Base-by-base conservation (phyloP, 2,329 filamentous ascomycete genomes). In the Helminthosporium solani region DNA sequence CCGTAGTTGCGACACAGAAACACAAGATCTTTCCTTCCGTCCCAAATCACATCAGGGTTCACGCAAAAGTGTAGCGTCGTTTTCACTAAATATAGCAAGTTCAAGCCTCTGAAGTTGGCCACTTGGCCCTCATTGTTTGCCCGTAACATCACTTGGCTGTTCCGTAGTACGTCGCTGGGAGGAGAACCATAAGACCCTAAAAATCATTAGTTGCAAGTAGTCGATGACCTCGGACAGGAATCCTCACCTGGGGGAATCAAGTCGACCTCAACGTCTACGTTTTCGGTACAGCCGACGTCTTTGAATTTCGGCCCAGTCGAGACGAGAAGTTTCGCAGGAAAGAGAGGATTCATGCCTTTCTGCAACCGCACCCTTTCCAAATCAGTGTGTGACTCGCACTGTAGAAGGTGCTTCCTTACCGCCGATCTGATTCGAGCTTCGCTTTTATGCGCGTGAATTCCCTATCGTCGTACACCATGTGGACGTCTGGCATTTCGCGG, bases 391-490 rank as follows among this genome's bases (percentile, higher is more conserved):
- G 25, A 31, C 8, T 15, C 7, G 2, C 14, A 31, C 14, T 31
- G 1, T 7, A 6, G 15, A n/a, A n/a, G 7, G 18, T 11, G 2
- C 20, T 20, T 30, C 18, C 53, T 39, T 64, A 63, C 64, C 66
- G 54, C 33, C 42, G 54, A 23, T 68, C 62, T 11, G 43, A 39
- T 21, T 63, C 60, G 7, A 69, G 46, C 41, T 66, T 66, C 6
- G 44, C 34, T 31, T 56, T 64, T 7, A 69, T 56, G 7, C 57
- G 57, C 16, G 52, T 44, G 33, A 58, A 68, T 20, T 68, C 63
- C 38, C 49, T 57, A 28, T 61, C 61, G 28, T 68, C 65, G 34
- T 68, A 69, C 1, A 63, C 64, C 25, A 69, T 60, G 23, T 67
- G 63, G 4, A 69, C 48, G 30, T 66, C 63, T 2, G 55, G 52